phyloP scores from a whole-genome alignment of 352 stramenopile species.

The Pythium rhizo-oryzae region DNA sequence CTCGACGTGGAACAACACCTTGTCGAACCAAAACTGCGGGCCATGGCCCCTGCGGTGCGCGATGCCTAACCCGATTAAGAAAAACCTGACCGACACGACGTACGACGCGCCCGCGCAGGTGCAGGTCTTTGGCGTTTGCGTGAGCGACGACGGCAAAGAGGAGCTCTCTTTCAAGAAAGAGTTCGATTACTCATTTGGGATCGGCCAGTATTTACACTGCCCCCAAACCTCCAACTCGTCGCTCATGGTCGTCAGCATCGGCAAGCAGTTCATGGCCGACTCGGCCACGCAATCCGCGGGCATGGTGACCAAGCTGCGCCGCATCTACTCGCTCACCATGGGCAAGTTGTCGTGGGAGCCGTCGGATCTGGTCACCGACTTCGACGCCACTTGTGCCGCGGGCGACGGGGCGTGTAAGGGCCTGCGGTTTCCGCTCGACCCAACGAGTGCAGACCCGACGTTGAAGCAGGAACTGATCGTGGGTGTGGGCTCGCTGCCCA shows the following conservation, averaged over 20 bases:
- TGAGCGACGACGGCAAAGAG: background rate
- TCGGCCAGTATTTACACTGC: background rate
- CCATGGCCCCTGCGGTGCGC: constrained; percentile 10
- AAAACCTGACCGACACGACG: background rate
- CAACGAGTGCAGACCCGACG: background rate
- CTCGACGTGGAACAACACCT: background rate
- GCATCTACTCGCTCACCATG: constrained; percentile 29
- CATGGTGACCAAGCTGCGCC: constrained; percentile 21
- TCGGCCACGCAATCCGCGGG: constrained; percentile 1
- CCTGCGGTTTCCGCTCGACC: background rate
- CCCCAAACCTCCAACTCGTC: background rate
- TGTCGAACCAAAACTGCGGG: background rate
- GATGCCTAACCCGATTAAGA: background rate
- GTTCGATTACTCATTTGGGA: background rate
- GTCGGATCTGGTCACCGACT: constrained; percentile 14
- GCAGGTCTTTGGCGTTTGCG: constrained; percentile 6
- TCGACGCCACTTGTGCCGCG: constrained; percentile 15
- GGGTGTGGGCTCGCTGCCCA: background rate
- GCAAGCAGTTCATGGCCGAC: constrained; percentile 13
- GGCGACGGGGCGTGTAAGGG: background rate
- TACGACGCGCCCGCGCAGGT: constrained; percentile 2
- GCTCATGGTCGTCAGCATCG: constrained; percentile 8
- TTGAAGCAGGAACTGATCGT: background rate
- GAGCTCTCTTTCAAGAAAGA: background rate
- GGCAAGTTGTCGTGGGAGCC: constrained; percentile 21